These are phyloP conservation scores for Emericellopsis cladophorae DNA, from an alignment of 2,329 filamentous ascomycete species.

Conservation along the genomic window DNA sequence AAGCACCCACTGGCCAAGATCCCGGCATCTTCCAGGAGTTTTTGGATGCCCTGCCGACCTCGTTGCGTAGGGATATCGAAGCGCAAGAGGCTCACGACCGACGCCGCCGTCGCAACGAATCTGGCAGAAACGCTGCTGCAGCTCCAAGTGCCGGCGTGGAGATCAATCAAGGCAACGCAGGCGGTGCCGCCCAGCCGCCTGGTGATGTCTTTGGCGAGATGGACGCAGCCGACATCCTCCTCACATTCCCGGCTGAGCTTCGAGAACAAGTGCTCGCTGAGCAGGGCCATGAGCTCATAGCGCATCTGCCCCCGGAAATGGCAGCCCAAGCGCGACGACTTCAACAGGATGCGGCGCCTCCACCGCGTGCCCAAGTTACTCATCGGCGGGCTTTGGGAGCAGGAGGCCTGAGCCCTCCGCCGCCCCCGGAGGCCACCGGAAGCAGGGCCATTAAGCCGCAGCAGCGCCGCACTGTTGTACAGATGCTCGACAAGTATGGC, in stretches of 20 bases:
- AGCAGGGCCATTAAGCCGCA: slow-evolving; percentile 40
- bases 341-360: slow-evolving; percentile 7
- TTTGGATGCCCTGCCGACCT: slow-evolving; percentile 78
- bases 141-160: no score
- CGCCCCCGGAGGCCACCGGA: slow-evolving; percentile 8
- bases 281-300: slow-evolving; percentile 78
- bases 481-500: slow-evolving; percentile 94
- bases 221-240: slow-evolving; percentile 84
- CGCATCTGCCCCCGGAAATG: slow-evolving; percentile 72
- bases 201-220: slow-evolving; percentile 49
- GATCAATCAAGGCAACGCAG: neutral
- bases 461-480: slow-evolving; percentile 71
- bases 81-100: slow-evolving; percentile 84
- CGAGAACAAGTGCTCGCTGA: slow-evolving; percentile 83
- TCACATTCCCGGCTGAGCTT: slow-evolving; percentile 74
- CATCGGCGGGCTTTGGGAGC: no score
- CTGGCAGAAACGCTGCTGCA: slow-evolving; percentile 11
- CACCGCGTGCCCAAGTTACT: no score
- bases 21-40: slow-evolving; percentile 88
- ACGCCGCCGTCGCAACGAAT: slow-evolving; percentile 60
- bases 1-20: slow-evolving; percentile 57
- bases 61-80: slow-evolving; percentile 81
- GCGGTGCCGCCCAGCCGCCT: neutral
- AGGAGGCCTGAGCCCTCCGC: slow-evolving; percentile 1
- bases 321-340: slow-evolving; percentile 75